phyloP scores from a whole-genome alignment of 2,329 filamentous ascomycete species.

The Drechslera avenae region DNA sequence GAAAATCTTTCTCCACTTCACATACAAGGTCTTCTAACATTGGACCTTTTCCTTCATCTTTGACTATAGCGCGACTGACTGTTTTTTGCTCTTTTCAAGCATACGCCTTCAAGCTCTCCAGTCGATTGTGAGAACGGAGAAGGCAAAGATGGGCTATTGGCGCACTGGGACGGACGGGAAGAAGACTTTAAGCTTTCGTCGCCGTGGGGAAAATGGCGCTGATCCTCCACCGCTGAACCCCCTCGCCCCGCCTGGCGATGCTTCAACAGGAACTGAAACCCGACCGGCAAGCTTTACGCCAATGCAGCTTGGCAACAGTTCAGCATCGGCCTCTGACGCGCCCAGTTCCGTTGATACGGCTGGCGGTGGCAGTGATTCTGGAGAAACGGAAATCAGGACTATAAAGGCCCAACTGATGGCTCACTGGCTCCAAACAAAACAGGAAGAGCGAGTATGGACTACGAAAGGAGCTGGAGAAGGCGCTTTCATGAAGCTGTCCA shows the following conservation, averaged over 20 bases:
- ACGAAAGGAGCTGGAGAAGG: constrained; percentile 57
- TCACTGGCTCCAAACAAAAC: constrained; percentile 67
- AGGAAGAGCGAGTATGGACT: constrained; percentile 62
- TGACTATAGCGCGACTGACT: no score
- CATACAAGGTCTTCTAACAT: no score
- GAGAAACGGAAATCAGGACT: constrained; percentile 54
- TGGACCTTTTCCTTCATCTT: no score
- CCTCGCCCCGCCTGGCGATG: neutral
- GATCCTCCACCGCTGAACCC: neutral
- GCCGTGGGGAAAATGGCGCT: no score
- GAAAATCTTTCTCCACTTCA: no score
- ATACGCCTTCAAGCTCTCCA: no score
- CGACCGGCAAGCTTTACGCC: constrained; percentile 9
- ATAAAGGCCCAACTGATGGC: constrained; percentile 67
- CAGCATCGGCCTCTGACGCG: no score
- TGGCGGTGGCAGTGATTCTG: neutral
- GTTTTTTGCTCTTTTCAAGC: no score
- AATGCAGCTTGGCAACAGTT: constrained; percentile 3
- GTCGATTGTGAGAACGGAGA: no score
- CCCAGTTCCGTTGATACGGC: neutral
- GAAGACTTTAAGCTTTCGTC: no score
- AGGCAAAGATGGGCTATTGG: no score
- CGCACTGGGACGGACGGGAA: no score
- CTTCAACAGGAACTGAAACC: neutral
- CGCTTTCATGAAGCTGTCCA: constrained; percentile 60